Evolutionary conservation across 768 basidiomycete species (phyloP), one percentile per base, ranked within the genome.

Genomic region (Boletales sp.): DNA sequence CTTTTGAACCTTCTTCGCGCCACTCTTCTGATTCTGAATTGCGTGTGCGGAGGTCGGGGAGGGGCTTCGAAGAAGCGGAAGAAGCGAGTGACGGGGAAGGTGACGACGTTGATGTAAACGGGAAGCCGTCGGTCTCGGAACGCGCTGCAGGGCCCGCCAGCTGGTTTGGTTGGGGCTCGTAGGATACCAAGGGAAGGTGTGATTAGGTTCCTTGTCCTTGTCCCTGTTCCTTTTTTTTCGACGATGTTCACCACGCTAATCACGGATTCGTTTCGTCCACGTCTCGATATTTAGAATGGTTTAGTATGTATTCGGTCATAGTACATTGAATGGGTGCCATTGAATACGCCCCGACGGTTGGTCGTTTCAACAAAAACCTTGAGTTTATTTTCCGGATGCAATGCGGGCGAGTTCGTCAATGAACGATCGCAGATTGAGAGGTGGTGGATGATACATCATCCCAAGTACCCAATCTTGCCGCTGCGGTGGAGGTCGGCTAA

Each of bases 31-130:
- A 69, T 42, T 70, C 74, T 8, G 74, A 73, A 30, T 42, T 75
- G 7, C 72, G 81, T 36, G 77, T 76, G 59, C 73, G 81, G 11
- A 70, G 70, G 14, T 72, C 61, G 15, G 74, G 75, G 25, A 71
- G 52, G 60, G 19, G 47, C 33, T 85, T 84, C 54, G 87, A 88
- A 57, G 84, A 89, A 68, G 77, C 83, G 2, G 81, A 84, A 52
- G 80, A 83, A n/a, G 80, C 80, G 37, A 84, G 82, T 49, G 86
- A 89, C 55, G 76, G 74, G 13, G 87, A 89, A 53, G 83, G 80
- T 7, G 79, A 86, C 48, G 79, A 82, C 47, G 70, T 70, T 10
- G 59, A 56, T 31, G 61, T 45, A 8, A 40, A 51, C n/a, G 50
- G 38, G 17, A 61, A 36, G 31, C 53, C 48, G 50, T 51, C 59